phyloP scores from a whole-genome alignment of 140 eudicot species.

The Anethum foeniculum region DNA sequence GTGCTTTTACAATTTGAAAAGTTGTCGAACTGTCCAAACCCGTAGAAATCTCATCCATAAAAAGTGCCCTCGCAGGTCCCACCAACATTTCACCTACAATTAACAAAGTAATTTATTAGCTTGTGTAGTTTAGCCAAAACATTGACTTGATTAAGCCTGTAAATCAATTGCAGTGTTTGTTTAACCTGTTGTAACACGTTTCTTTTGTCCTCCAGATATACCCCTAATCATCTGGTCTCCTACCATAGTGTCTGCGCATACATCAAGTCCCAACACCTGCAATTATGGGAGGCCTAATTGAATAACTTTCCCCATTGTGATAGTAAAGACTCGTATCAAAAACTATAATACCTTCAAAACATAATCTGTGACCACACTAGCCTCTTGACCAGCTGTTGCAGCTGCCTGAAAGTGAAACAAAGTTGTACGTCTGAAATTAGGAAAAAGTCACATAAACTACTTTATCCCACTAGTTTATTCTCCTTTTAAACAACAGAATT shows the following conservation, averaged over 20 bases:
- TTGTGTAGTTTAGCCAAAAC: not conserved
- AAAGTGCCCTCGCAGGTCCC: conserved; percentile 67
- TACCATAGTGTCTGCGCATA: conserved; percentile 67
- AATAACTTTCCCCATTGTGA: not conserved
- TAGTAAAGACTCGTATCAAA: not conserved
- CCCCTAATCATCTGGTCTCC: conserved; percentile 73
- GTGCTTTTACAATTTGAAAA: conserved; percentile 55
- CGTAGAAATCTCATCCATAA: conserved; percentile 91
- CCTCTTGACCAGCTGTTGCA: conserved; percentile 51
- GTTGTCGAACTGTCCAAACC: conserved; percentile 93
- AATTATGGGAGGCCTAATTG: not conserved
- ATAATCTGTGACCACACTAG: conserved; percentile 36
- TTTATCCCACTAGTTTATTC: not conserved
- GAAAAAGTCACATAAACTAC: not conserved
- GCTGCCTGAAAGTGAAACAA: conserved; percentile 33
- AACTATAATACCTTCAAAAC: conserved; percentile 42
- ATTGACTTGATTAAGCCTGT: not conserved
- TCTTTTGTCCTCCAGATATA: conserved; percentile 76
- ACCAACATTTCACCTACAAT: conserved; percentile 66
- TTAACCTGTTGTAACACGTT: conserved; percentile 61
- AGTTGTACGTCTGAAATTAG: not conserved
- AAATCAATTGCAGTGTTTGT: not conserved
- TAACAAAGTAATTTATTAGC: not conserved
- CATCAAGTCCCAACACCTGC: conserved; percentile 65
- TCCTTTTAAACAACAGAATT: too few relatives aligned